phyloP scores from a whole-genome alignment of 129 eudicot species.

The Pulicaria dysenterica region DNA sequence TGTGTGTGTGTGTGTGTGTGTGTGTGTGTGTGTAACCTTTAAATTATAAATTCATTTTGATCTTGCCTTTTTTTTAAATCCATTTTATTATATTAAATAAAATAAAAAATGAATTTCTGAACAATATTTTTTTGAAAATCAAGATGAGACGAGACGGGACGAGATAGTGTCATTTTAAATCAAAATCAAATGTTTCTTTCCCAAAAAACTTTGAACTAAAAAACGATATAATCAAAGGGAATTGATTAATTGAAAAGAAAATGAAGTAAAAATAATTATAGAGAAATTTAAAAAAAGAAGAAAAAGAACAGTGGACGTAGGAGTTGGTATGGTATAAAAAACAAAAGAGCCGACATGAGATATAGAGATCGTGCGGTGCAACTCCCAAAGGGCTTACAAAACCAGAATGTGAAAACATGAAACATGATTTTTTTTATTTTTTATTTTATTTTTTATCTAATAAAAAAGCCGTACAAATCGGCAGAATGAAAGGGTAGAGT shows the following conservation, averaged over 20 bases:
- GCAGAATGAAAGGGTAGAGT: conserved; percentile 43
- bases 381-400: conserved; percentile 30
- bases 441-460: background rate
- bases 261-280: background rate
- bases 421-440: background rate
- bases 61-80: no score
- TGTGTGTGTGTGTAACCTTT: no score
- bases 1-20: no score
- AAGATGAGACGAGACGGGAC: background rate
- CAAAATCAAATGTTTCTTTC: conserved; percentile 4
- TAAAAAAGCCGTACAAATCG: conserved; percentile 32
- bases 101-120: background rate
- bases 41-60: no score
- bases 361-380: conserved; percentile 45
- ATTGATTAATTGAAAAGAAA: background rate
- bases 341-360: conserved; percentile 29
- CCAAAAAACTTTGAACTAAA: background rate
- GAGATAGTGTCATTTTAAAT: background rate
- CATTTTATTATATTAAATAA: no score
- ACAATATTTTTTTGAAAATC: background rate
- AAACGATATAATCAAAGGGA: background rate
- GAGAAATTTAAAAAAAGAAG: no score
- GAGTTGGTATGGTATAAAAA: conserved; percentile 7
- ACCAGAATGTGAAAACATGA: conserved; percentile 30
- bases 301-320: conserved; percentile 2